Evolutionary conservation across 2,329 filamentous ascomycete genomes (phyloP).

Genomic region (Fusarium kyushuense): DNA sequence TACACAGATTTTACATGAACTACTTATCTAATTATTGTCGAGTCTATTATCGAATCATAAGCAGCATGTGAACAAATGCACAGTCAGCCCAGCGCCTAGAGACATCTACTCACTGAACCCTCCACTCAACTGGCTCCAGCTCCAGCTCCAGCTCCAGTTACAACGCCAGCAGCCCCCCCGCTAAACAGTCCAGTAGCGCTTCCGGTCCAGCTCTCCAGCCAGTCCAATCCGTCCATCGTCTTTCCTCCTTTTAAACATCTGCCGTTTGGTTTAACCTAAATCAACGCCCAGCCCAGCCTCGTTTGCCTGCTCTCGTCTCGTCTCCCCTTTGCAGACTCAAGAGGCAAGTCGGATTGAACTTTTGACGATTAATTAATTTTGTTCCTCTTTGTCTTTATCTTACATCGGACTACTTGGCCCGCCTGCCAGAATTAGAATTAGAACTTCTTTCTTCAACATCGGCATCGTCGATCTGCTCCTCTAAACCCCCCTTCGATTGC

Average conservation of each 20-base stretch:
- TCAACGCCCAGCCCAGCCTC: conserved; percentile 39
- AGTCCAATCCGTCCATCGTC: conserved; percentile 14
- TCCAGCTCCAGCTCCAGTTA: conserved; percentile 18
- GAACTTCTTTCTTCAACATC: conserved; percentile 15
- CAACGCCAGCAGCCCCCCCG: conserved; percentile 1
- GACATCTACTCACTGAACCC: conserved; percentile 11
- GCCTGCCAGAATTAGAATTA: conserved; percentile 30
- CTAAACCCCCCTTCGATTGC: conserved; percentile 44
- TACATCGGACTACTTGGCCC: conserved; percentile 35
- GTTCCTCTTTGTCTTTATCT: not conserved
- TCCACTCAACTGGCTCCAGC: conserved; percentile 21
- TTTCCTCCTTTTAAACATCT: conserved; percentile 41
- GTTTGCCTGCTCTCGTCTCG: not conserved
- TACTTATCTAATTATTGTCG: not conserved
- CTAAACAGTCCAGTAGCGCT: conserved; percentile 6
- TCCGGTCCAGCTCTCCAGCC: conserved; percentile 11
- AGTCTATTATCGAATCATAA: conserved; percentile 12
- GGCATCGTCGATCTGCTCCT: conserved; percentile 41
- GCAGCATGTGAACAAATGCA: not conserved
- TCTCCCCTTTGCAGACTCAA: conserved; percentile 13
- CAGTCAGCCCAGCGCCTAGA: conserved; percentile 31
- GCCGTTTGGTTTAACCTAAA: conserved; percentile 39
- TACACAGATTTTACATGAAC: not conserved
- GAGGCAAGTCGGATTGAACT: conserved; percentile 10
- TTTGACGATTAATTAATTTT: conserved; percentile 23